Base-by-base conservation (phyloP, 371 early-diverging fungal genomes). In the Phascolomyces articulosus region DNA sequence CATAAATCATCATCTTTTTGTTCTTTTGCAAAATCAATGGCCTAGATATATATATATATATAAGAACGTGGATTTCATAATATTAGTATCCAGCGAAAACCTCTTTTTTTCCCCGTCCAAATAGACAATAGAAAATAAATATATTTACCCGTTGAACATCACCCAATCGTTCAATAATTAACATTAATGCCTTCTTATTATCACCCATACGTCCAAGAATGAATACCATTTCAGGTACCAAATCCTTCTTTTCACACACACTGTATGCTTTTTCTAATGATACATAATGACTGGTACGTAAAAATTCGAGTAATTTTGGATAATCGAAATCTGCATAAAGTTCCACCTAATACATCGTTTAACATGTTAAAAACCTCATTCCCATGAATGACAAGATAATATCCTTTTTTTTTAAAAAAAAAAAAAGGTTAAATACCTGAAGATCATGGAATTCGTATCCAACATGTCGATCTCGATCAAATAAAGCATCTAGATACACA, bases 171-270 rank as follows among this genome's bases (percentile, higher is more conserved):
- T 91, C 89, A 51, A 98, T 95, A 61, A 98, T 97, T 62, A 98
- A 75, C 83, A 88, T 88, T 44, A 98, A 75, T 0, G 98, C 98
- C 54, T 88, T 83, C 64, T 95, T 91, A 73, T 95, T 95, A 62
- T 98, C 85, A 40, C 98, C 98, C 95, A 98, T 96, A n/a, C 97
- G 92, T 8, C 98, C 96, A 38, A 98, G 79, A 29, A 98, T 78
- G 71, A 87, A 97, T 2, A 98, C 96, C 95, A 95, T 94, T 71
- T 97, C 98, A 18, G 93, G 95, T 2, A 98, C 93, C 56, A 98
- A 75, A 56, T 91, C 94, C 31, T 90, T 88, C 56, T 84, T 66
- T 70, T 96, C 92, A 69, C 97, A 96, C 13, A 93, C 77, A 58
- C 81, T 85, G 69, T 89, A 92, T 24, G 98, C 98, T 77, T 84